Conservation (phyloP, 495 filamentous ascomycete species). For the Penicillium salamii region DNA sequence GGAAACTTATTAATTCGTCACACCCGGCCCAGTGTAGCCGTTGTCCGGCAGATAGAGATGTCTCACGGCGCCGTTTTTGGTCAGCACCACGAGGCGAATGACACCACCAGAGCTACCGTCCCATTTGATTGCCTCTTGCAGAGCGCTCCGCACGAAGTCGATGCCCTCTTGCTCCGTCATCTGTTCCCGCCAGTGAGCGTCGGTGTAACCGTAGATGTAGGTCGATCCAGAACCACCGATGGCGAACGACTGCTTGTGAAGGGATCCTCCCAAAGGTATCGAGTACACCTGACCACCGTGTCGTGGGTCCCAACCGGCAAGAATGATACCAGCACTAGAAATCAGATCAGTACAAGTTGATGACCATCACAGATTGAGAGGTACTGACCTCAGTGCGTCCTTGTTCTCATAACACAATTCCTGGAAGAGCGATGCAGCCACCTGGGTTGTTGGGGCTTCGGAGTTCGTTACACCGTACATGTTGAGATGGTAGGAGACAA, state of each 20-base stretch:
- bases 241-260: conserved; percentile 94
- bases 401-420: conserved; percentile 98
- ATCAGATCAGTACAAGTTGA: not conserved
- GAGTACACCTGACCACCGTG: conserved; percentile 96
- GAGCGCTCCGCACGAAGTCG: conserved; percentile 82
- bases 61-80: conserved; percentile 77
- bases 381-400: conserved; percentile 71
- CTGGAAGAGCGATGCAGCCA: conserved; percentile 91
- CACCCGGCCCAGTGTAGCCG: conserved; percentile 65
- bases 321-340: conserved; percentile 87
- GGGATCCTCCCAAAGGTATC: conserved; percentile 92
- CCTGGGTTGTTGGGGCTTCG: conserved; percentile 87
- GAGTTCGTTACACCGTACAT: conserved; percentile 87
- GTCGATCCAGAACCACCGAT: conserved; percentile 97
- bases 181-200: conserved; percentile 90
- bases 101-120: conserved; percentile 98
- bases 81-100: conserved; percentile 95
- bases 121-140: conserved; percentile 97
- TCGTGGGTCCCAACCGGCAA: conserved; percentile 90
- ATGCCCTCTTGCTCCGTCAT: conserved; percentile 96
- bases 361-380: not conserved
- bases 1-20: conserved; percentile 40
- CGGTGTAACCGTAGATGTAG: conserved; percentile 98
- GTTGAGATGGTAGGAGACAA: conserved; percentile 92
- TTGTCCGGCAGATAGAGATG: conserved; percentile 90